Evolutionary conservation across 1,139 yeast genomes (phyloP).

Genomic region (Blastobotrys proliferans): DNA sequence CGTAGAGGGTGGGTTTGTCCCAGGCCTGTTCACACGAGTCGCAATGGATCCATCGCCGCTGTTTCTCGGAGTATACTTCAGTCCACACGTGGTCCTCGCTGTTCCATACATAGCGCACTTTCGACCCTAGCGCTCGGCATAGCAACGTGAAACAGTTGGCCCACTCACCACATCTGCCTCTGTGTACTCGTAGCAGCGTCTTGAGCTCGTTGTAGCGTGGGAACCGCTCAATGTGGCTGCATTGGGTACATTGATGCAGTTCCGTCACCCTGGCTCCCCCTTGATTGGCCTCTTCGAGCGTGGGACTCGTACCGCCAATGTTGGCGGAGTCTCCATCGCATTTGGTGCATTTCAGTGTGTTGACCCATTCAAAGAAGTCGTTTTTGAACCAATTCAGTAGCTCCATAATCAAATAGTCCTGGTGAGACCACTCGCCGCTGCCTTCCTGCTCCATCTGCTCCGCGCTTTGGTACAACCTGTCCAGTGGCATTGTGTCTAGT

Average conservation of each 20-base stretch:
- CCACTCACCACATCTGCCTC: slow-evolving; percentile 96
- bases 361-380: slow-evolving; percentile 80
- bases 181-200: slow-evolving; percentile 54
- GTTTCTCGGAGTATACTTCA: slow-evolving; percentile 65
- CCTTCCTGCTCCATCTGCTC: slow-evolving; percentile 36
- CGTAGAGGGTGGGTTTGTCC: slow-evolving; percentile 75
- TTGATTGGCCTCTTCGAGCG: slow-evolving; percentile 38
- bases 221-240: slow-evolving; percentile 50
- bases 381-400: slow-evolving; percentile 70
- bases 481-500: slow-evolving; percentile 39
- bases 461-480: slow-evolving; percentile 36
- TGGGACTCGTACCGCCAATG: slow-evolving; percentile 39
- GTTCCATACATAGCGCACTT: slow-evolving; percentile 76
- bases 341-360: slow-evolving; percentile 55
- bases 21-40: slow-evolving; percentile 86
- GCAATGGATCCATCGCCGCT: slow-evolving; percentile 71
- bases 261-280: slow-evolving; percentile 56
- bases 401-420: slow-evolving; percentile 68
- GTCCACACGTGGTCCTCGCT: slow-evolving; percentile 96
- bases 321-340: slow-evolving; percentile 47
- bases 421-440: slow-evolving; percentile 43
- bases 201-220: slow-evolving; percentile 73
- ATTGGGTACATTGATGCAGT: slow-evolving; percentile 53
- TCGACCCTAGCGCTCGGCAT: slow-evolving; percentile 60
- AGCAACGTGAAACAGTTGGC: slow-evolving; percentile 76